Evolutionary conservation across 805 yeast genomes (phyloP).

Genomic region (Zygotorulaspora sp.): DNA sequence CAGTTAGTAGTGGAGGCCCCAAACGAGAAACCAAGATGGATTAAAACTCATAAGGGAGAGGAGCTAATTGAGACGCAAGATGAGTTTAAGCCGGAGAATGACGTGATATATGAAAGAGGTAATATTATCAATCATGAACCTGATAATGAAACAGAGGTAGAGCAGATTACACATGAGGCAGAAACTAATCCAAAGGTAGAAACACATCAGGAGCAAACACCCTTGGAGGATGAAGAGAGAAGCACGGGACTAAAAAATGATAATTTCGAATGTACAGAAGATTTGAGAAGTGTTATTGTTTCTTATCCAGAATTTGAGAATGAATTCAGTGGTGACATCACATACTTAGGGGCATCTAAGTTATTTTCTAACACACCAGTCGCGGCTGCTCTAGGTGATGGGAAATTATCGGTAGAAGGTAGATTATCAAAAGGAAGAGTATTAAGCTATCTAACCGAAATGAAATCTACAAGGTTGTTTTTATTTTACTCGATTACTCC

Average conservation of each 20-base stretch:
- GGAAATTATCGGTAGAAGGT: conserved; percentile 35
- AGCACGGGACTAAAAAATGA: background rate
- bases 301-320: conserved; percentile 16
- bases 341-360: conserved; percentile 18
- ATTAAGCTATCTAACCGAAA: conserved; percentile 21
- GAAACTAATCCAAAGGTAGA: background rate
- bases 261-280: no score
- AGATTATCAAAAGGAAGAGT: conserved; percentile 27
- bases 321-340: conserved; percentile 13
- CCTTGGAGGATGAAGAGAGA: background rate
- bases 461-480: conserved; percentile 20
- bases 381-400: conserved; percentile 32
- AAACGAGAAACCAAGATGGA: conserved; percentile 53
- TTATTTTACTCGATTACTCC: conserved; percentile 21
- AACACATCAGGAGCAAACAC: background rate
- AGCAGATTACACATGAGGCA: background rate
- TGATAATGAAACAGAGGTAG: background rate
- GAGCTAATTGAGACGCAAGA: conserved; percentile 63
- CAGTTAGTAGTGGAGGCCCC: conserved; percentile 62
- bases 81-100: conserved; percentile 24
- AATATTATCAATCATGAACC: conserved; percentile 13
- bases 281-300: conserved; percentile 3
- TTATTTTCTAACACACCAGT: conserved; percentile 15
- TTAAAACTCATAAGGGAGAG: conserved; percentile 86
- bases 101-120: conserved; percentile 31